A percentile compares a stretch with the other conserved stretches of the same genome.
These are phyloP conservation scores for Chlorella sp. DNA, from an alignment of 139 green algal genomes.

Conservation along the genomic window DNA sequence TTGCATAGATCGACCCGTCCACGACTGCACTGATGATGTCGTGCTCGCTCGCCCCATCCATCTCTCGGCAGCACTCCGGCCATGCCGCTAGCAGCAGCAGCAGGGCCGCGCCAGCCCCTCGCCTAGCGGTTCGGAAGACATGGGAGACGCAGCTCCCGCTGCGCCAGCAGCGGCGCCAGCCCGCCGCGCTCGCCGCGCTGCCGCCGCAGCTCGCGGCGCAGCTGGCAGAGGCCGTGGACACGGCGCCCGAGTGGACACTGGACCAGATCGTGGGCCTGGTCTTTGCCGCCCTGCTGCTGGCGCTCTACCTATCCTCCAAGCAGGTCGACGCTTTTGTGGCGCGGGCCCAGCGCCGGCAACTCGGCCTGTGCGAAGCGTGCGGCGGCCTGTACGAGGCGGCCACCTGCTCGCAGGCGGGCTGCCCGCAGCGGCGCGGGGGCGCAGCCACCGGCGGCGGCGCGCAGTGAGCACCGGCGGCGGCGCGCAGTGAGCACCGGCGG, in stretches of 20 bases:
- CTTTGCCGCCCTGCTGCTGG: slow-evolving; percentile 71
- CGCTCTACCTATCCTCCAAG: slow-evolving; percentile 44
- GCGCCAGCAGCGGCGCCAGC: background rate
- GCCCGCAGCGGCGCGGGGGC: background rate
- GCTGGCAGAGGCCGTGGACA: slow-evolving; percentile 39
- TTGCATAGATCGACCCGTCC: no score
- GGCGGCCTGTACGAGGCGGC: slow-evolving; percentile 62
- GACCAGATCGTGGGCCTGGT: slow-evolving; percentile 80
- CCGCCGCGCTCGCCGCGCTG: background rate
- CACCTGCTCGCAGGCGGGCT: slow-evolving; percentile 43
- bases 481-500: background rate
- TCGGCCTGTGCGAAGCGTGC: slow-evolving; percentile 80
- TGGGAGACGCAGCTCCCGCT: background rate
- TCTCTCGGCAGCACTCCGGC: no score
- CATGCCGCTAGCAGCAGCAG: no score
- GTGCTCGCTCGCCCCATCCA: no score
- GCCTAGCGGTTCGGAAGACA: no score
- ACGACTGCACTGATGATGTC: no score
- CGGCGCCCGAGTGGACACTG: slow-evolving; percentile 73
- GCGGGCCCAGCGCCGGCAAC: slow-evolving; percentile 58
- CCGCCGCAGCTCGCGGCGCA: background rate
- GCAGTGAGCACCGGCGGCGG: background rate
- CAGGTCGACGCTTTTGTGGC: slow-evolving; percentile 65
- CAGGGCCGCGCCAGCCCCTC: no score
- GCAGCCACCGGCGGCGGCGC: background rate